Evolutionary conservation across 116 monocot species (phyloP).

Genomic region (Trichopus zeylanicus): DNA sequence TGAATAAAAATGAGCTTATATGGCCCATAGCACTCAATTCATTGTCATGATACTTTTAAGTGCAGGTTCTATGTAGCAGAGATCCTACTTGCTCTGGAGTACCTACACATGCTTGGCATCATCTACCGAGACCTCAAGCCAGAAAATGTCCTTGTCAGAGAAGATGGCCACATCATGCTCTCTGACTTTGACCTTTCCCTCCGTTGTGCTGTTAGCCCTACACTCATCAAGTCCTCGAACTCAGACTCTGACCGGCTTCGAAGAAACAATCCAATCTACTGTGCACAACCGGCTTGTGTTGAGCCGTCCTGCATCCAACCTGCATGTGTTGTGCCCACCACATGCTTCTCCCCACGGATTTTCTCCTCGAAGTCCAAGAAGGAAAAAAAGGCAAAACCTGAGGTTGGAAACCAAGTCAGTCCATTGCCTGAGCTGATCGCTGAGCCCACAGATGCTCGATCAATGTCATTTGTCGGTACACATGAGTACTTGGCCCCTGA

Average conservation of each 20-base stretch:
- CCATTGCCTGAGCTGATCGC: slow-evolving; percentile 44
- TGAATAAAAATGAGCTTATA: background rate
- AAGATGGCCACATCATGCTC: slow-evolving; percentile 49
- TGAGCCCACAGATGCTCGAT: slow-evolving; percentile 49
- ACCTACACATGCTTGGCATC: slow-evolving; percentile 47
- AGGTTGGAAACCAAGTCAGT: slow-evolving; percentile 30
- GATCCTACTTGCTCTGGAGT: slow-evolving; percentile 33
- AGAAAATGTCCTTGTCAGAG: slow-evolving; percentile 39
- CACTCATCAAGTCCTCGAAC: slow-evolving; percentile 22
- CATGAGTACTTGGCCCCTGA: slow-evolving; percentile 54
- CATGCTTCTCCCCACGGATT: slow-evolving; percentile 42
- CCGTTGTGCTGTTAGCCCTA: slow-evolving; percentile 28
- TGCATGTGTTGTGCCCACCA: slow-evolving; percentile 29
- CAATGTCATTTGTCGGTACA: slow-evolving; percentile 56
- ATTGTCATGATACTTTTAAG: background rate
- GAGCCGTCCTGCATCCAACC: slow-evolving; percentile 44
- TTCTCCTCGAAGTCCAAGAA: slow-evolving; percentile 49
- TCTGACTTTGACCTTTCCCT: slow-evolving; percentile 45
- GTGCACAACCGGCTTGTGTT: slow-evolving; percentile 26
- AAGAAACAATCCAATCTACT: slow-evolving; percentile 13
- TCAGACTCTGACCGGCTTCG: slow-evolving; percentile 6
- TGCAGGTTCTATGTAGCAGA: slow-evolving; percentile 39
- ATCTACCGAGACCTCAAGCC: slow-evolving; percentile 45
- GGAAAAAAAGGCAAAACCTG: slow-evolving; percentile 16
- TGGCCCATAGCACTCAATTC: background rate